Percentiles rank a stretch among this genome's conserved stretches.
Evolutionary conservation across 2,329 filamentous ascomycete genomes (phyloP).

Genomic region (Blastomyces gilchristii): DNA sequence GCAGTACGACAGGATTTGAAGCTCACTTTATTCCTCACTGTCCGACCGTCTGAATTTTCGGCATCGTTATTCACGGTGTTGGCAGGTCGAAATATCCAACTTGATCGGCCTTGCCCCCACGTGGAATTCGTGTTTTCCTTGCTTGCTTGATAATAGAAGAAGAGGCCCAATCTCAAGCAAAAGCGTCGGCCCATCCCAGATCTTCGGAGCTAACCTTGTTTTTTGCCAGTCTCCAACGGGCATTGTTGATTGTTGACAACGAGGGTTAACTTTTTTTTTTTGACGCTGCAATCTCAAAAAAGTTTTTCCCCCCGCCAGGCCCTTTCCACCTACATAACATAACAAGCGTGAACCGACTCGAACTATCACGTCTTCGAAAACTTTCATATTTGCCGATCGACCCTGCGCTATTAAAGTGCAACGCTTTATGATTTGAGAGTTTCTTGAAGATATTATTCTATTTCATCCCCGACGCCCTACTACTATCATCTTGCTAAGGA

Average conservation of each 20-base stretch:
- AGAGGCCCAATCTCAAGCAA: not conserved
- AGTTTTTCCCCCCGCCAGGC: not conserved
- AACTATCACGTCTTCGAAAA: not conserved
- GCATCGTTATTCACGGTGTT: not conserved
- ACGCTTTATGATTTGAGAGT: not conserved
- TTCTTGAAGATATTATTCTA: not conserved
- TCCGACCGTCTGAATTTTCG: not conserved
- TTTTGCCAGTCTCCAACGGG: not conserved
- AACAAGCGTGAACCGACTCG: not conserved
- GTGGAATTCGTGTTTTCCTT: not conserved
- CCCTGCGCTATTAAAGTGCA: not conserved
- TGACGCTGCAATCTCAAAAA: not conserved
- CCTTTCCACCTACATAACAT: not conserved
- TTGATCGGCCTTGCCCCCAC: not conserved
- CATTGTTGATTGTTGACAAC: not conserved
- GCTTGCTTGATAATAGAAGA: not conserved
- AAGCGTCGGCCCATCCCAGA: not conserved
- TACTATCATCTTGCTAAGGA: not conserved
- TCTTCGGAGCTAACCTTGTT: not conserved
- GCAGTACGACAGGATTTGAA: not conserved
- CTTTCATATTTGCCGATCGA: not conserved
- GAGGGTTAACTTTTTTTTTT: not conserved
- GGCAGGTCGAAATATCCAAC: not conserved
- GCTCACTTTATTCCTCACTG: not conserved
- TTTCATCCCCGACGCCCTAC: not conserved